These are phyloP conservation scores for Drechmeria coniospora DNA, from an alignment of 2,329 filamentous ascomycete species.

Conservation along the genomic window DNA sequence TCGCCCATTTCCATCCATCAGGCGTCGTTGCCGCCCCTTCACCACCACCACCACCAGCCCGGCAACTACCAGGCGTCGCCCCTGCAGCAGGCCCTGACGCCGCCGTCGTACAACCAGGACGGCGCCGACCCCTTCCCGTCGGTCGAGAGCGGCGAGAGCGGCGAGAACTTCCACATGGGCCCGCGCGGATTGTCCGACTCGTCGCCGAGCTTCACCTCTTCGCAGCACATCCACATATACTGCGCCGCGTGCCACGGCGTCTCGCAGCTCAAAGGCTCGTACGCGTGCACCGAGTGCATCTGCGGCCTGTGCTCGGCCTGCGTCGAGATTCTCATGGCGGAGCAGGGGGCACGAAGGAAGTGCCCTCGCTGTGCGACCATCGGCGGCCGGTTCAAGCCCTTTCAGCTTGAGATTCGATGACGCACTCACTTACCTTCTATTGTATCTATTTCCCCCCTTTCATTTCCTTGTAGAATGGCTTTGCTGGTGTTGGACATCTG, in stretches of 20 bases:
- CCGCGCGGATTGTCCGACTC: slow-evolving; percentile 49
- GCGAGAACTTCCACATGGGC: slow-evolving; percentile 58
- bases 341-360: slow-evolving; percentile 59
- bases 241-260: slow-evolving; percentile 75
- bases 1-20: slow-evolving; percentile 49
- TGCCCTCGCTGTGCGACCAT: slow-evolving; percentile 69
- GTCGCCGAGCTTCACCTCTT: slow-evolving; percentile 57
- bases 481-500: background rate
- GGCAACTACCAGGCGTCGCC: slow-evolving; percentile 76
- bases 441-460: background rate
- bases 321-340: slow-evolving; percentile 63
- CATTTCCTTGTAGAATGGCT: background rate
- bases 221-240: slow-evolving; percentile 74
- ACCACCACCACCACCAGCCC: slow-evolving; percentile 43
- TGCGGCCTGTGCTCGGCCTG: slow-evolving; percentile 83
- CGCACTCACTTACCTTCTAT: background rate
- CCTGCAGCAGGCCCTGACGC: slow-evolving; percentile 78
- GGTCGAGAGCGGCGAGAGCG: slow-evolving; percentile 64
- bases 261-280: slow-evolving; percentile 66
- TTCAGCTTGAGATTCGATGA: slow-evolving; percentile 56
- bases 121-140: slow-evolving; percentile 72
- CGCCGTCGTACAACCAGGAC: slow-evolving; percentile 54
- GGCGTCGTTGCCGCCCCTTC: slow-evolving; percentile 45
- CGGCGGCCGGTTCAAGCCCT: slow-evolving; percentile 68
- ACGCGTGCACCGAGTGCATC: slow-evolving; percentile 91